Base-by-base conservation (phyloP, 306 rosid species). In the Urtica urens region DNA sequence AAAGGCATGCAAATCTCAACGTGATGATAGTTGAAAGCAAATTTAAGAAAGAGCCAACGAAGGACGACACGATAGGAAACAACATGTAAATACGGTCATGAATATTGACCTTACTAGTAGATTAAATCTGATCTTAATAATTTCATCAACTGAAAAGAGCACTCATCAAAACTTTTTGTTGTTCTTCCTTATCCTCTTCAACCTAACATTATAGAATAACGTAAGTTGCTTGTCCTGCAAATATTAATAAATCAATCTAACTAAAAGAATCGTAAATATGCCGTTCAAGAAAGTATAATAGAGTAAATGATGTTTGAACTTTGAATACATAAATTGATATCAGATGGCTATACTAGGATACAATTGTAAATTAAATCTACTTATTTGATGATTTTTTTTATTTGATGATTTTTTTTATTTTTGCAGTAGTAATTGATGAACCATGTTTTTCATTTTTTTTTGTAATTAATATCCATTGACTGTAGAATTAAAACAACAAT, bases 131-230 rank as follows among this genome's bases (percentile, higher is more conserved):
- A 20, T 44, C 8, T 44, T 21, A 44, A 15, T n/a, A 40, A n/a
- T 20, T n/a, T 6, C 19, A 27, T 27, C 18, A 17, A 49, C 39
- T 29, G 40, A 49, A 7, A 44, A 25, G 12, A 34, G 38, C 54
- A 49, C 38, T 23, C 54, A 51, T 34, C 28, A 20, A 51, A 51
- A n/a, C n/a, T n/a, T 51, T 51, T 51, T 31, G 57, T 31, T 7
- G 9, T 51, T 41, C 30, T 20, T 30, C 29, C 19, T 14, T 33
- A 31, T 21, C 12, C 10, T 19, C 11, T 45, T 45, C 23, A 20
- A 33, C 57, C 44, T 51, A 51, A 51, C 57, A 51, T 14, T 20
- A 14, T 31, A 13, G 23, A 51, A 21, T 51, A 51, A 48, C 15
- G 26, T 48, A 38, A 7, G 35, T 20, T 21, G 10, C 30, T 31